phyloP scores from a whole-genome alignment of 139 green algal genomes.

The Ettlia oleoabundans region DNA sequence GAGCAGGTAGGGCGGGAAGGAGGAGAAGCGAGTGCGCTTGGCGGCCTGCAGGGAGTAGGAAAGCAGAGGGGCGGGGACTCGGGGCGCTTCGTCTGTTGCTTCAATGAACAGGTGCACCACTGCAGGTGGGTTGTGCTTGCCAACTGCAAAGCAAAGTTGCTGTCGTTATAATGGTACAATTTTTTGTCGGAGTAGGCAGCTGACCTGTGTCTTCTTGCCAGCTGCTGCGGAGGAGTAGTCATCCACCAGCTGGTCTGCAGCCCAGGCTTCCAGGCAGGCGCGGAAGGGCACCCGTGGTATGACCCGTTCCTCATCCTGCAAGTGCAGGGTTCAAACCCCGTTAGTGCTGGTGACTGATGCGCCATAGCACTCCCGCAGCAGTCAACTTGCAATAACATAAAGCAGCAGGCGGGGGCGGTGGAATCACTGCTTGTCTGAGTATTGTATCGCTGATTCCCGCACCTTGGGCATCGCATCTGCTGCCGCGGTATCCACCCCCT shows the following conservation, averaged over 20 bases:
- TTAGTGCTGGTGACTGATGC: no score
- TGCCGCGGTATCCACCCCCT: constrained; percentile 40
- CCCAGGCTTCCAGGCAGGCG: constrained; percentile 83
- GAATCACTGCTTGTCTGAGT: no score
- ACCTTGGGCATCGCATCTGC: background rate
- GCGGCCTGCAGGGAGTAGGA: constrained; percentile 20
- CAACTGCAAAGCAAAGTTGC: no score
- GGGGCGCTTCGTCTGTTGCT: no score
- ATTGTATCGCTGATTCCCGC: no score
- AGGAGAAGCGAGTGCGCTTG: constrained; percentile 73
- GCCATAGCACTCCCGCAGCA: no score
- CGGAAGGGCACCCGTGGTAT: constrained; percentile 82
- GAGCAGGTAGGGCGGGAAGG: constrained; percentile 92
- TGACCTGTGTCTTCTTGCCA: constrained; percentile 55
- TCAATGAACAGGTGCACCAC: no score
- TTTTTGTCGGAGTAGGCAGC: no score
- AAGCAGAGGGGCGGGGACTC: background rate
- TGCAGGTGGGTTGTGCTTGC: background rate
- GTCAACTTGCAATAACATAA: no score
- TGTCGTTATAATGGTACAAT: no score
- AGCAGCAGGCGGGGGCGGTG: no score
- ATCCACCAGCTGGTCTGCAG: constrained; percentile 65
- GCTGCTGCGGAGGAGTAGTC: constrained; percentile 84
- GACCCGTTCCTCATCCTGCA: constrained; percentile 43
- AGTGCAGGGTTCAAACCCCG: no score